Percentiles rank a stretch among this genome's conserved stretches.
These are phyloP conservation scores for Dimargaris verticillata DNA, from an alignment of 192 early-diverging fungal species.

Conservation along the genomic window DNA sequence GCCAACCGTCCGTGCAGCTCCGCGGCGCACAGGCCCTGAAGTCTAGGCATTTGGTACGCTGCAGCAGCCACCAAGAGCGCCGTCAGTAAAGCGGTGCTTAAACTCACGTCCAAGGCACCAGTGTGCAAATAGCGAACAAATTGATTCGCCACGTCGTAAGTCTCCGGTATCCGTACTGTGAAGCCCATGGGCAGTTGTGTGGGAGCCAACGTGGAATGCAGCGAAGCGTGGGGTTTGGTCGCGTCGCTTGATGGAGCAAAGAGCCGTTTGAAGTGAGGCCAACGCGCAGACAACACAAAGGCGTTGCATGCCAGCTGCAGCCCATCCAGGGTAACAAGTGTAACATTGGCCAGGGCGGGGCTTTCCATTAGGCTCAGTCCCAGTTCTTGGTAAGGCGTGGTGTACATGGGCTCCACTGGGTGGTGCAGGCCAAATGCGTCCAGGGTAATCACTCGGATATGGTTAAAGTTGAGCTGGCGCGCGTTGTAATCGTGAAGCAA, in stretches of 20 bases:
- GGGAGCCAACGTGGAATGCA: not conserved
- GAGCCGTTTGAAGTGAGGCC: constrained; percentile 19
- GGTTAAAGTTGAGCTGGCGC: constrained; percentile 62
- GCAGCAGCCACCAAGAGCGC: not conserved
- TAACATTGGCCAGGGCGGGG: constrained; percentile 35
- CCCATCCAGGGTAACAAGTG: constrained; percentile 34
- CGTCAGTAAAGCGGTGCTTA: not conserved
- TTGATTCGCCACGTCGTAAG: not conserved
- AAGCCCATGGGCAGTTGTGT: not conserved
- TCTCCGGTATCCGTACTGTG: not conserved
- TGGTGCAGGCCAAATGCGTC: constrained; percentile 44
- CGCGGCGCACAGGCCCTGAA: constrained; percentile 3
- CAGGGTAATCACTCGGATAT: constrained; percentile 50
- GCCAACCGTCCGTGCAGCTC: constrained; percentile 10
- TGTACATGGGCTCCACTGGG: not conserved
- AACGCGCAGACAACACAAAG: constrained; percentile 28
- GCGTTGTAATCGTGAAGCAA: constrained; percentile 63
- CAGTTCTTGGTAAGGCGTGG: constrained; percentile 27
- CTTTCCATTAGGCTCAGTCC: constrained; percentile 38
- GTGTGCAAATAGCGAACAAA: constrained; percentile 8
- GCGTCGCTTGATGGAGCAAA: not conserved
- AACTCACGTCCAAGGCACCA: not conserved
- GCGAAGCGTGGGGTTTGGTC: not conserved
- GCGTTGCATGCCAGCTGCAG: constrained; percentile 39
- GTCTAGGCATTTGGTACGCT: not conserved